These are phyloP conservation scores for Amanita fuliginea DNA, from an alignment of 768 basidiomycete genomes.

Conservation along the genomic window DNA sequence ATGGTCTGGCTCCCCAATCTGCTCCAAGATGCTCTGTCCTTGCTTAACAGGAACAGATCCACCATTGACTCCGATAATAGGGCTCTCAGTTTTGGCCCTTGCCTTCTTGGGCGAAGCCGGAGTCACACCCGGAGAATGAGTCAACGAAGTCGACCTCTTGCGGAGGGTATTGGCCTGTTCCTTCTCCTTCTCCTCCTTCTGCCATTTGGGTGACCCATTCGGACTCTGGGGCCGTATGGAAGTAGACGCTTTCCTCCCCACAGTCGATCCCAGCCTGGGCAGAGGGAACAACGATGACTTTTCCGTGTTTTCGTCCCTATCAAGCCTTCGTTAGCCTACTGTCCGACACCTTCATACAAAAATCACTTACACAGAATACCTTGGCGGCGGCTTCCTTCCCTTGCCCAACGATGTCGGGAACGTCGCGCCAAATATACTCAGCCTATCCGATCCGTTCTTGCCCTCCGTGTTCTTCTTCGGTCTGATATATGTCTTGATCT, in stretches of 20 bases:
- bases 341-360: background rate
- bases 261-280: slow-evolving; percentile 32
- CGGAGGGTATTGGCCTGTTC: slow-evolving; percentile 27
- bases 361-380: slow-evolving; percentile 45
- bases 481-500: slow-evolving; percentile 27
- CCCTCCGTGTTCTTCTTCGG: slow-evolving; percentile 40
- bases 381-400: slow-evolving; percentile 72
- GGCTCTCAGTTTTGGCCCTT: background rate
- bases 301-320: slow-evolving; percentile 24
- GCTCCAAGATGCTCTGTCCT: slow-evolving; percentile 71
- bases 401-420: slow-evolving; percentile 54
- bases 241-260: slow-evolving; percentile 32
- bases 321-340: slow-evolving; percentile 8
- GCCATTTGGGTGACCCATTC: slow-evolving; percentile 15
- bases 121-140: slow-evolving; percentile 17
- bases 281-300: slow-evolving; percentile 39
- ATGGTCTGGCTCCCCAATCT: slow-evolving; percentile 87
- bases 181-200: slow-evolving; percentile 8
- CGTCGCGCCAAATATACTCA: slow-evolving; percentile 73
- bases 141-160: slow-evolving; percentile 35
- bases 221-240: slow-evolving; percentile 30
- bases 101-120: background rate
- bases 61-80: slow-evolving; percentile 5
- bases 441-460: slow-evolving; percentile 39
- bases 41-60: slow-evolving; percentile 25